Evolutionary conservation across 768 basidiomycete genomes (phyloP).

Genomic region (Boletus pseudo-olivaceus): DNA sequence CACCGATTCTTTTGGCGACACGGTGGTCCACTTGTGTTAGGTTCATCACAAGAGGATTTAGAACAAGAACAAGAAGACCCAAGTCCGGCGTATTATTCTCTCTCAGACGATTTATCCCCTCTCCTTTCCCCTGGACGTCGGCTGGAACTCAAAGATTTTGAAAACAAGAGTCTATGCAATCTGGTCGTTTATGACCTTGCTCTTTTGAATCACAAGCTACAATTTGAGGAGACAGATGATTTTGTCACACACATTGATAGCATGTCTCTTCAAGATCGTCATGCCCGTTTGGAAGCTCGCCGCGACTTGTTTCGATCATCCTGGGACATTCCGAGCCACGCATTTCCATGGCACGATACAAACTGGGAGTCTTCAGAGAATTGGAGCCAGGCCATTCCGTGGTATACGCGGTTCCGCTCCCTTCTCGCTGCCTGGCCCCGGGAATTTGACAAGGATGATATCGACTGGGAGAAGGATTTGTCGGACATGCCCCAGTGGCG

Average conservation of each 20-base stretch:
- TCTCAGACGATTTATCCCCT: neutral
- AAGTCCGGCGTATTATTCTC: neutral
- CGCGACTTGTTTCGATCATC: neutral
- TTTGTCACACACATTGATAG: neutral
- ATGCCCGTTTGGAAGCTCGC: neutral
- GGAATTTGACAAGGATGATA: no score
- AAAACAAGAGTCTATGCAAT: neutral
- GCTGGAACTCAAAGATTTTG: neutral
- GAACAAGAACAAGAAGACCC: neutral
- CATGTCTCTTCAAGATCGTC: neutral
- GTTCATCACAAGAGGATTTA: neutral
- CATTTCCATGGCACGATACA: no score
- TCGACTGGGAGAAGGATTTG: no score
- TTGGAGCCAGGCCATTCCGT: no score
- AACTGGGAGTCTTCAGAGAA: no score
- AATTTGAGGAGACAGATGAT: neutral
- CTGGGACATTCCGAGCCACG: no score
- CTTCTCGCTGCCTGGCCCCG: no score
- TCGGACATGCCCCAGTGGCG: no score
- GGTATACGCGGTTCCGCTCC: no score
- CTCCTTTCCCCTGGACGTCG: neutral
- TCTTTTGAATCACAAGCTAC: neutral
- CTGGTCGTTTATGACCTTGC: neutral
- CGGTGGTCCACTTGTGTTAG: neutral
- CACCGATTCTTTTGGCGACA: no score